These are phyloP conservation scores for Lenwebbia sp. DNA, from an alignment of 345 rosid genomes.

Conservation along the genomic window DNA sequence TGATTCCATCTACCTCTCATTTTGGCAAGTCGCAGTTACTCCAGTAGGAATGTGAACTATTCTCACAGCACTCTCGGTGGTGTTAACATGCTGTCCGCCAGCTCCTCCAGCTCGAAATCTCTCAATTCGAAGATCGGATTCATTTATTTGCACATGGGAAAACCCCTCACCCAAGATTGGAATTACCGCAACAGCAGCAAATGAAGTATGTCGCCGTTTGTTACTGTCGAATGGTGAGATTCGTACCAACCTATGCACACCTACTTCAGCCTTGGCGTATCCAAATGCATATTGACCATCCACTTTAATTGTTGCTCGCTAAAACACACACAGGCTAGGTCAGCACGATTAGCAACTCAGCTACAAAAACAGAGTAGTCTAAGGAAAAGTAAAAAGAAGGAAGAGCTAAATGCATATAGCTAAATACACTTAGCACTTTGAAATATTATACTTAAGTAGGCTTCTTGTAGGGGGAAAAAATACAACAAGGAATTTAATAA, in stretches of 20 bases:
- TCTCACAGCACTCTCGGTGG: slow-evolving; percentile 94
- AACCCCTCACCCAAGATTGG: slow-evolving; percentile 77
- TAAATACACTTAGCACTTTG: not conserved
- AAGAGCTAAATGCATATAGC: not conserved
- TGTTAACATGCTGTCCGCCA: slow-evolving; percentile 89
- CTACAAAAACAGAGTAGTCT: not conserved
- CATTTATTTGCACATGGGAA: slow-evolving; percentile 71
- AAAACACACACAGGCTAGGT: slow-evolving; percentile 8
- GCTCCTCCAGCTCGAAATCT: slow-evolving; percentile 88
- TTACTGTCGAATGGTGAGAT: slow-evolving; percentile 90
- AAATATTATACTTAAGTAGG: not conserved
- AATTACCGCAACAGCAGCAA: slow-evolving; percentile 98
- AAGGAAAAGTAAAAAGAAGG: not conserved
- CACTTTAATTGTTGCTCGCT: slow-evolving; percentile 94
- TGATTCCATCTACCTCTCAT: slow-evolving; percentile 52
- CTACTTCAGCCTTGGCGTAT: slow-evolving; percentile 94
- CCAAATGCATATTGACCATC: slow-evolving; percentile 94
- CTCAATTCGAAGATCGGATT: slow-evolving; percentile 84
- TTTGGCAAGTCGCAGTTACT: slow-evolving; percentile 80
- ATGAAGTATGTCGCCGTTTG: slow-evolving; percentile 88
- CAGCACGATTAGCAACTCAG: not conserved
- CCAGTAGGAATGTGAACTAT: slow-evolving; percentile 90
- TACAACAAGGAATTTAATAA: not conserved
- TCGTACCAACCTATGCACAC: slow-evolving; percentile 93
- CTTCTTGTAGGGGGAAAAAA: not conserved